Conservation (phyloP, 1,139 yeast species). For the Yamadazyma sp. region DNA sequence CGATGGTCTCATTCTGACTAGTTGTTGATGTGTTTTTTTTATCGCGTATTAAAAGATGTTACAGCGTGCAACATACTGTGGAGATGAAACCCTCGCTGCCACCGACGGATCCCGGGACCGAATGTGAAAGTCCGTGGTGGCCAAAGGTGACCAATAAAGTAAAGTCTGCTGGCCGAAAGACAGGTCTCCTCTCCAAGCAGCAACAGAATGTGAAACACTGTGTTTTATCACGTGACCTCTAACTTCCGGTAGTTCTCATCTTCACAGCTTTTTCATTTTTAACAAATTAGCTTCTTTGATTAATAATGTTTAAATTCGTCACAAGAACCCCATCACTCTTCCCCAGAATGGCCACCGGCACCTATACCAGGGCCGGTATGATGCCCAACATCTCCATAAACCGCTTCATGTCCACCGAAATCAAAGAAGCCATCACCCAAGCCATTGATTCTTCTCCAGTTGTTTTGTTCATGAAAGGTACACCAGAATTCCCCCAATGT, state of each 20-base stretch:
- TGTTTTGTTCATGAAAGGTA: conserved; percentile 92
- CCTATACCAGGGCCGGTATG: conserved; percentile 28
- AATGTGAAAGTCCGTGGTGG: too few relatives aligned
- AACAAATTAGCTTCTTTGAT: conserved; percentile 9
- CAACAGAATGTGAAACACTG: too few relatives aligned
- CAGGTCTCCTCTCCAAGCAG: too few relatives aligned
- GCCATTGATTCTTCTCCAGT: conserved; percentile 91
- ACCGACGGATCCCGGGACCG: too few relatives aligned
- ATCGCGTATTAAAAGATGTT: neutral
- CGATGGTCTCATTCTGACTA: neutral
- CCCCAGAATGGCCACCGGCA: conserved; percentile 22
- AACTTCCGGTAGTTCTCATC: neutral
- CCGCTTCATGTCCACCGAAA: conserved; percentile 74
- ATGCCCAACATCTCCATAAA: conserved; percentile 17
- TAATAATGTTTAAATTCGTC: conserved; percentile 12
- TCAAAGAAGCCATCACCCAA: conserved; percentile 75
- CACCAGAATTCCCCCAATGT: conserved; percentile 98
- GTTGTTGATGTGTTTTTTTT: too few relatives aligned
- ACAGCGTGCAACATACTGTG: neutral
- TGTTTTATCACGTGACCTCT: neutral
- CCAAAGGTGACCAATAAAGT: too few relatives aligned
- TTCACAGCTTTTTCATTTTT: neutral
- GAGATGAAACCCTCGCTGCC: too few relatives aligned
- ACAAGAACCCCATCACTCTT: neutral
- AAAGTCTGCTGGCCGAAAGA: too few relatives aligned